phyloP scores from a whole-genome alignment of 1,139 yeast species.

The Yamadazyma dendronema region DNA sequence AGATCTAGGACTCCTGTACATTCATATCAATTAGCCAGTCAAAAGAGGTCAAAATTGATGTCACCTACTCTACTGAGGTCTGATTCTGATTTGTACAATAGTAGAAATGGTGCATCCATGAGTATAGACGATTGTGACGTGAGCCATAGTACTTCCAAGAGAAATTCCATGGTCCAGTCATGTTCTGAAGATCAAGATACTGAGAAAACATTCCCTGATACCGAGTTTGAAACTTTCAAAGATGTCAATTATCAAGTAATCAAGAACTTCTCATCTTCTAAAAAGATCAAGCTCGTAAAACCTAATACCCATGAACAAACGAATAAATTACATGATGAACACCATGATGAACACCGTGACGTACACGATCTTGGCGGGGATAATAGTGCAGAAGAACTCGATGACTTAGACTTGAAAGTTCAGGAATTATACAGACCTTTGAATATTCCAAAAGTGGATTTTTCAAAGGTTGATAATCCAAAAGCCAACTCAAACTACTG shows the following conservation, averaged over 20 bases:
- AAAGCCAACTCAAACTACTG: neutral
- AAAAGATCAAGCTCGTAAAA: constrained; percentile 8
- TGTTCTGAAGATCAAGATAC: constrained; percentile 6
- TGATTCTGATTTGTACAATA: constrained; percentile 1
- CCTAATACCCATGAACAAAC: constrained; percentile 3
- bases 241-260: constrained; percentile 16
- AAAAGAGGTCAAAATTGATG: neutral
- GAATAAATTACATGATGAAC: neutral
- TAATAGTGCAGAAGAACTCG: too few species aligned
- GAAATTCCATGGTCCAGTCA: constrained; percentile 7
- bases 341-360: neutral
- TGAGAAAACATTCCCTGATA: constrained; percentile 10
- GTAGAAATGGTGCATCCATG: neutral
- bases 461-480: neutral
- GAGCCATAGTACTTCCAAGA: constrained; percentile 16
- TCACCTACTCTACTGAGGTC: constrained; percentile 1
- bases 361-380: too few species aligned
- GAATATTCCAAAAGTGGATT: constrained; percentile 5
- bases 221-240: constrained; percentile 17
- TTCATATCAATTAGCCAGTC: neutral
- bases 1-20: neutral
- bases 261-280: constrained; percentile 8
- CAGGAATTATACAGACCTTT: constrained; percentile 3
- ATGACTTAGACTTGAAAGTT: constrained; percentile 1
- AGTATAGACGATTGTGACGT: constrained; percentile 11